These are phyloP conservation scores for Iberis pinnata DNA, from an alignment of 345 rosid species.

Conservation along the genomic window DNA sequence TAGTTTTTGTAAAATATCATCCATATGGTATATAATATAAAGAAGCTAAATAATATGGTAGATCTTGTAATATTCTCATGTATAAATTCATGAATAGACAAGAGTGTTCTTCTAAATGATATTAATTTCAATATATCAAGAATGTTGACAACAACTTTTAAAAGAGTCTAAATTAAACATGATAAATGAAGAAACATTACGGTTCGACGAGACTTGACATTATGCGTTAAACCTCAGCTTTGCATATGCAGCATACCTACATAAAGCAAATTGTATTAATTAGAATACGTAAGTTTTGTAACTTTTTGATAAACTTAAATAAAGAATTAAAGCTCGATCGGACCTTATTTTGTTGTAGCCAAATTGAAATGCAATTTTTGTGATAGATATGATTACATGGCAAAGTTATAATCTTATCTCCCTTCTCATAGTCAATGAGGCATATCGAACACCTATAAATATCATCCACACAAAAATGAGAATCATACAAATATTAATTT, in stretches of 20 bases:
- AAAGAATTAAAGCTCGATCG: no score
- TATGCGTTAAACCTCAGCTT: slow-evolving; percentile 17
- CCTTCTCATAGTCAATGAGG: background rate
- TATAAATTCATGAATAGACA: no score
- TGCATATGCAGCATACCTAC: slow-evolving; percentile 24
- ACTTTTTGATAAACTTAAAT: no score
- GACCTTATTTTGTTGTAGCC: slow-evolving; percentile 6
- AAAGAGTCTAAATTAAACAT: background rate
- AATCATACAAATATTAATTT: background rate
- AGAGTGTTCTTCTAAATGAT: no score
- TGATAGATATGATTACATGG: slow-evolving; percentile 18
- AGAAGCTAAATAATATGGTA: no score
- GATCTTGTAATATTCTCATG: no score
- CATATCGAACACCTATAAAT: slow-evolving; percentile 18
- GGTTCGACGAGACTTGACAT: background rate
- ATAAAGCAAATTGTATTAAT: background rate
- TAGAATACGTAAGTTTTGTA: background rate
- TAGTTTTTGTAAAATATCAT: no score
- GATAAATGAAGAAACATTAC: background rate
- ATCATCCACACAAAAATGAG: background rate
- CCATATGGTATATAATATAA: no score
- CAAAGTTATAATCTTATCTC: background rate
- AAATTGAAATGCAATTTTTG: slow-evolving; percentile 6
- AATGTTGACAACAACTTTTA: no score
- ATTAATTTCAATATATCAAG: no score